Evolutionary conservation across 371 early-diverging fungal genomes (phyloP).

Genomic region (Catenaria anguillulae): DNA sequence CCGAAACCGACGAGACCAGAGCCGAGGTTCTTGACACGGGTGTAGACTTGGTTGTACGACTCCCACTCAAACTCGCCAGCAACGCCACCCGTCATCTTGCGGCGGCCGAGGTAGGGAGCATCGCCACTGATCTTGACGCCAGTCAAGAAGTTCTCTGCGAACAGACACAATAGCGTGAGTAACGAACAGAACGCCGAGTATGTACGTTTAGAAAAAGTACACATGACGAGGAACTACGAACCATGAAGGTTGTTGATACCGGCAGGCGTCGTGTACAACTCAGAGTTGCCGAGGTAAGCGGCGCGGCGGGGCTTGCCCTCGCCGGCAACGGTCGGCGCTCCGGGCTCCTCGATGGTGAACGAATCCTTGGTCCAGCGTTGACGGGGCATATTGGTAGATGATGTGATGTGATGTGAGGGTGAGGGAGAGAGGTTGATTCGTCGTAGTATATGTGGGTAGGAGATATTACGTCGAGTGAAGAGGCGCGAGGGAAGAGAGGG

Average conservation of each 20-base stretch:
- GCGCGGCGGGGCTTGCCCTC: slow-evolving; percentile 14
- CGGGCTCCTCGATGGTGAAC: slow-evolving; percentile 16
- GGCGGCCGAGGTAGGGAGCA: slow-evolving; percentile 22
- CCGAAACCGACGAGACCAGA: slow-evolving; percentile 10
- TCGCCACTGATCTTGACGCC: slow-evolving; percentile 13
- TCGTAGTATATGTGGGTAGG: too few relatives aligned
- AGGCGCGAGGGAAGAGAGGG: too few relatives aligned
- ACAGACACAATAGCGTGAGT: too few relatives aligned
- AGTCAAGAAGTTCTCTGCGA: slow-evolving; percentile 18
- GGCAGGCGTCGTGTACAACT: neutral
- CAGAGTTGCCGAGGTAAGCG: neutral
- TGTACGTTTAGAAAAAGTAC: neutral
- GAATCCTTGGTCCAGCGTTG: neutral
- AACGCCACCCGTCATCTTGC: slow-evolving; percentile 27
- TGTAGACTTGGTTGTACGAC: slow-evolving; percentile 38
- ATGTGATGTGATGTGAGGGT: too few relatives aligned
- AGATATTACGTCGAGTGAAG: too few relatives aligned
- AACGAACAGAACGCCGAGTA: neutral
- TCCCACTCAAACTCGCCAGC: slow-evolving; percentile 59
- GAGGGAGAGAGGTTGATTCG: too few relatives aligned
- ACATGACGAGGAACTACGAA: neutral
- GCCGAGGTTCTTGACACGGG: slow-evolving; percentile 47
- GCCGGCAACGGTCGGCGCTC: slow-evolving; percentile 18
- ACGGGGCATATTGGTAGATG: too few relatives aligned
- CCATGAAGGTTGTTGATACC: neutral